phyloP scores from a whole-genome alignment of 306 rosid species.

The Cucumis cinereus region DNA sequence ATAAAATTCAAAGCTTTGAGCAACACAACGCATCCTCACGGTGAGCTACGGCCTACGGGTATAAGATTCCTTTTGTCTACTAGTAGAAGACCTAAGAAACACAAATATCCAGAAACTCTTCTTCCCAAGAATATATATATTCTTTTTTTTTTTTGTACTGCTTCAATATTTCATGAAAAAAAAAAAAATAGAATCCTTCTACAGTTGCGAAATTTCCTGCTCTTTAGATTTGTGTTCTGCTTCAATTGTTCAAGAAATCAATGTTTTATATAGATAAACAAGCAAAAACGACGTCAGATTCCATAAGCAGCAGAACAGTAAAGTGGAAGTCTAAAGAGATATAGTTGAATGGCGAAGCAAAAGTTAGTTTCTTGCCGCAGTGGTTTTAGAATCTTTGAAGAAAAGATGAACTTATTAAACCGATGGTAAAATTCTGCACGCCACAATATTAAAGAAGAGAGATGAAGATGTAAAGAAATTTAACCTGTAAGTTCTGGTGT shows the following conservation, averaged over 20 bases:
- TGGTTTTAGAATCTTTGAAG: slow-evolving; percentile 30
- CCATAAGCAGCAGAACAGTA: background rate
- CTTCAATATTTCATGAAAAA: no score
- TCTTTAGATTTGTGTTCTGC: background rate
- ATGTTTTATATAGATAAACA: background rate
- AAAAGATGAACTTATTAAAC: slow-evolving; percentile 12
- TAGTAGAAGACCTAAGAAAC: slow-evolving; percentile 15
- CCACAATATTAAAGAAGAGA: background rate
- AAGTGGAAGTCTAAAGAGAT: background rate
- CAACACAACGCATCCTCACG: slow-evolving; percentile 8
- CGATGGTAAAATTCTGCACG: slow-evolving; percentile 15
- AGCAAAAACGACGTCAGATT: slow-evolving; percentile 4
- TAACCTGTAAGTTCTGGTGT: slow-evolving; percentile 5
- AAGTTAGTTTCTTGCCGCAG: slow-evolving; percentile 25
- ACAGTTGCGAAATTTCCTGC: background rate
- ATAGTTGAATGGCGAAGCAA: slow-evolving; percentile 11
- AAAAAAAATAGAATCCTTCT: background rate
- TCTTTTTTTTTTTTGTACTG: no score
- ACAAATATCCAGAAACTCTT: slow-evolving; percentile 13
- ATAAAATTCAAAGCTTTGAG: background rate
- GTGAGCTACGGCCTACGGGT: slow-evolving; percentile 4
- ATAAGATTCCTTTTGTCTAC: slow-evolving; percentile 15
- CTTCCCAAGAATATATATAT: background rate
- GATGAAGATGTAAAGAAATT: background rate
- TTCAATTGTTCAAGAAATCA: background rate